phyloP scores from a whole-genome alignment of 2,329 filamentous ascomycete species.

The Colletotrichum lini region DNA sequence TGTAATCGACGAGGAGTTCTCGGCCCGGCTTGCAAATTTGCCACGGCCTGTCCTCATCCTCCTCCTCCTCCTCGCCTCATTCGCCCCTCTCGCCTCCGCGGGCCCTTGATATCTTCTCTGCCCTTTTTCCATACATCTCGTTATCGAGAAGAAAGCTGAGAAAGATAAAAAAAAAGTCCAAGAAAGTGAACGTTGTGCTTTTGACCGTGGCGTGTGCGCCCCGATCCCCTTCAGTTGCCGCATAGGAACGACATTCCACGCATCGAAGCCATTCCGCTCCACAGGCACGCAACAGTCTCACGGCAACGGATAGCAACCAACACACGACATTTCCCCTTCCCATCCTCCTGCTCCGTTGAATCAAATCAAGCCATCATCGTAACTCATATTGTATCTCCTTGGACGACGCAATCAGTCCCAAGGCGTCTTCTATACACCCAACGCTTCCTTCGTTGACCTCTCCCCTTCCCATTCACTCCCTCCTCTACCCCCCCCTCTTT shows the following conservation, averaged over 20 bases:
- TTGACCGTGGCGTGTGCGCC: constrained; percentile 23
- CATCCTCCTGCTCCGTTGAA: neutral
- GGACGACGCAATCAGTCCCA: constrained; percentile 7
- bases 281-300: constrained; percentile 36
- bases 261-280: constrained; percentile 24
- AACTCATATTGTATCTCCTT: constrained; percentile 10
- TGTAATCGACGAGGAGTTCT: constrained; percentile 5
- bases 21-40: constrained; percentile 26
- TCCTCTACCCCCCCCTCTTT: neutral
- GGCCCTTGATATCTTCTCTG: constrained; percentile 1
- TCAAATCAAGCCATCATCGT: neutral
- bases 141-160: neutral
- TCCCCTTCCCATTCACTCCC: neutral
- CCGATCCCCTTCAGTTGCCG: constrained; percentile 5
- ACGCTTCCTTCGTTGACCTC: constrained; percentile 11
- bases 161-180: neutral
- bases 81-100: neutral
- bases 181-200: constrained; percentile 6
- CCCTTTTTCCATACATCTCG: constrained; percentile 13
- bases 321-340: too few relatives aligned
- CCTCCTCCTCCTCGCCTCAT: neutral
- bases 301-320: constrained; percentile 27
- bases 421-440: constrained; percentile 8
- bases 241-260: constrained; percentile 38
- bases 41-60: constrained; percentile 7